Conservation (phyloP, 345 rosid genomes). For the Syzygium jambos region DNA sequence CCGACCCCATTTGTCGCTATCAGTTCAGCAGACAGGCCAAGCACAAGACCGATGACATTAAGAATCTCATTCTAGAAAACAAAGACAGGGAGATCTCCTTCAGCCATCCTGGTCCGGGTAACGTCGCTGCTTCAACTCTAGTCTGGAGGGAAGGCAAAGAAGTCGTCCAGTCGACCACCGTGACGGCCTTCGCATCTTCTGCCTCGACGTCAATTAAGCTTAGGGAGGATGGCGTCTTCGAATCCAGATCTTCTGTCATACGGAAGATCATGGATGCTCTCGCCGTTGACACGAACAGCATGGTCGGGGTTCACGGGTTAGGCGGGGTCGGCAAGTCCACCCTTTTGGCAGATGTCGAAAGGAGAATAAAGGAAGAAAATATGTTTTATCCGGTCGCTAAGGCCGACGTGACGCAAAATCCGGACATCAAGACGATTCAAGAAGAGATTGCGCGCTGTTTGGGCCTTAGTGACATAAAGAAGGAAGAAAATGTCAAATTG, state of each 20-base stretch:
- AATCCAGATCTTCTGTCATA: background rate
- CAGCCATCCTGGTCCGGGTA: accelerated
- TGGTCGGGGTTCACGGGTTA: background rate
- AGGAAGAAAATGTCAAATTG: accelerated
- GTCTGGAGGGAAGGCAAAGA: background rate
- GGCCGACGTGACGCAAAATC: background rate
- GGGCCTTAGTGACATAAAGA: background rate
- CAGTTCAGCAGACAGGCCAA: background rate
- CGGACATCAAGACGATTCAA: background rate
- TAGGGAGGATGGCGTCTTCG: background rate
- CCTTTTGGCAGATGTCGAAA: background rate
- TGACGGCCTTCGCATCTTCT: background rate
- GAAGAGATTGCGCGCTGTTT: background rate
- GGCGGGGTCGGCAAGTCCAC: background rate
- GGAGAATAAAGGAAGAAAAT: accelerated
- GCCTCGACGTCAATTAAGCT: no score
- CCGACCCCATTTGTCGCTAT: background rate
- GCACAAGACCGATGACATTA: accelerated
- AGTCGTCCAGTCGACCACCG: background rate
- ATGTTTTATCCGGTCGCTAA: background rate
- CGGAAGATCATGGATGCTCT: background rate
- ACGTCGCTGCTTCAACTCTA: background rate
- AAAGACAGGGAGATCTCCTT: background rate
- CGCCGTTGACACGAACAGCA: accelerated
- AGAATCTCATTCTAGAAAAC: accelerated